Base-by-base conservation (phyloP, 768 basidiomycete species). In the Pleurotus giganteus region DNA sequence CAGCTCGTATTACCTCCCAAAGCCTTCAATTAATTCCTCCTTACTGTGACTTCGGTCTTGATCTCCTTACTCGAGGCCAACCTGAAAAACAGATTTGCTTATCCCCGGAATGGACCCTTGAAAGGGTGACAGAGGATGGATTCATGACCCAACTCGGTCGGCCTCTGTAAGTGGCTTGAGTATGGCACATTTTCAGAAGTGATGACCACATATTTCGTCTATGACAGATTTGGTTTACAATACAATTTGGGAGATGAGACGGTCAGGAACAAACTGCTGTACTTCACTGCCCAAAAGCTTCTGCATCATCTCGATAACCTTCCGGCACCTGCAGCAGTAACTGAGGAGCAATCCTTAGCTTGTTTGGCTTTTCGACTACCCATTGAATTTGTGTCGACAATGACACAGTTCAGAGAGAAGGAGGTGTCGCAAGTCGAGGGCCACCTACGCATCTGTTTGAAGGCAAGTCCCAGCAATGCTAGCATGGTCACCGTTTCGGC, bases 361-460 rank as follows among this genome's bases (percentile, higher is more conserved):
- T 65, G 64, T 55, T 49, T 66, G 21, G 58, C 61, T 28, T 59
- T 57, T 24, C 67, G 67, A 15, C 45, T 71, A 11, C 61, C 68
- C 19, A 56, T 70, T 39, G 61, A 66, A 36, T 72, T 71, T 61
- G 57, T 63, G 19, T 60, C 65, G 9, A 62, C 60, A 19, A 61
- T 47, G 8, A 42, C 51, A 43, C 34, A 44, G 2, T 36, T 55
- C 34, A 56, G 51, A 26, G 54, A 29, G 15, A 49, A 43, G 42
- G 65, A 69, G 53, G 57, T 56, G 55, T 55, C 36, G 42, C 68
- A 69, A 55, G 69, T 72, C 4, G 65, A 67, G 52, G 47, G 59
- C 0, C 70, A 71, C 55, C 63, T 71, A 67, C 66, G 71, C 12
- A 54, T 72, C 21, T 65, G 61, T 55, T 55, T 66, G 17, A 60